Evolutionary conservation across 345 rosid species (phyloP).

Genomic region (Eucalyptus erythrocorys): DNA sequence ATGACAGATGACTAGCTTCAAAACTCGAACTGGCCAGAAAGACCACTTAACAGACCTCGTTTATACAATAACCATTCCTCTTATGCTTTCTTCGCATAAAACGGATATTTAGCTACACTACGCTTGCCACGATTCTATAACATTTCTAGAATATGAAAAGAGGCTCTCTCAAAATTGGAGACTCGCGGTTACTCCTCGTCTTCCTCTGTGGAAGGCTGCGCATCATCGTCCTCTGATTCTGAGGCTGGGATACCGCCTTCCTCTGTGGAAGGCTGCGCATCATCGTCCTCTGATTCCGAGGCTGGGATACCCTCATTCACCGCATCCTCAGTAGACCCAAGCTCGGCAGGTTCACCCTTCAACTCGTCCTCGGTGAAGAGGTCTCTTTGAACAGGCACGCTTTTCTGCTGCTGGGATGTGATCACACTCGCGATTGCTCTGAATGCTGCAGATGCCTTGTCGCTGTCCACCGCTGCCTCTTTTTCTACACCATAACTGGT

Average conservation of each 20-base stretch:
- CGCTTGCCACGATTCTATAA: not conserved
- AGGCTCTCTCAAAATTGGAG: not conserved
- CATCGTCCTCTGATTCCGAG: not conserved
- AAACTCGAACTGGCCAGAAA: not conserved
- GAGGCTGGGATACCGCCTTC: not conserved
- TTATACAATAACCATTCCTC: not conserved
- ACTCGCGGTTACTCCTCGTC: not conserved
- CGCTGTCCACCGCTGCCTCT: conserved; percentile 39
- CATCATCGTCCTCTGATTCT: not conserved
- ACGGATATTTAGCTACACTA: not conserved
- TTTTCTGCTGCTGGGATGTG: conserved; percentile 61
- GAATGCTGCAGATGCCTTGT: conserved; percentile 51
- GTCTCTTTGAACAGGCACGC: conserved; percentile 73
- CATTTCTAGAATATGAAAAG: not conserved
- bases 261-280: not conserved
- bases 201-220: not conserved
- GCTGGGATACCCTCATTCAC: not conserved
- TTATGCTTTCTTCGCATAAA: not conserved
- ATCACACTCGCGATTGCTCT: conserved; percentile 68
- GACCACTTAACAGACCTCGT: not conserved
- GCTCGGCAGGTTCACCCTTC: conserved; percentile 7
- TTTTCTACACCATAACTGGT: conserved; percentile 18
- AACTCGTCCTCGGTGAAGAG: conserved; percentile 54
- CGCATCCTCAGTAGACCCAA: not conserved
- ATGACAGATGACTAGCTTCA: not conserved